Percentiles rank a stretch among this genome's conserved stretches.
phyloP scores from a whole-genome alignment of 768 basidiomycete species.

The Pleurotus cornucopiae region DNA sequence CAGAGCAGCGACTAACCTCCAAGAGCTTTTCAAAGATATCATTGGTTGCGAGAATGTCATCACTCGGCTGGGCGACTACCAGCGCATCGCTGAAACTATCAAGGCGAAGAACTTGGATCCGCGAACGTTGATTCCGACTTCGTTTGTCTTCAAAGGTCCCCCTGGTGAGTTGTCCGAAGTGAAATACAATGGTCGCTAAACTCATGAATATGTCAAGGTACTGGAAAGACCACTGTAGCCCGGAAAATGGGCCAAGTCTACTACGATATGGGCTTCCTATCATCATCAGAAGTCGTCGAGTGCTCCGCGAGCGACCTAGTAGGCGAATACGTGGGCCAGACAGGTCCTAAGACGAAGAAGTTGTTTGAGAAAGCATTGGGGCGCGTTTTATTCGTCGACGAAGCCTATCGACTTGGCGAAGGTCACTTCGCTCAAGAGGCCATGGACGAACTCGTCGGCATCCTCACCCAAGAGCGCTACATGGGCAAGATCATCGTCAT shows the following conservation, averaged over 20 bases:
- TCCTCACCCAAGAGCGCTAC: conserved; percentile 56
- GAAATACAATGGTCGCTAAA: conserved; percentile 7
- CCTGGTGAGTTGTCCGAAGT: conserved; percentile 41
- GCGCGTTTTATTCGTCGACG: conserved; percentile 67
- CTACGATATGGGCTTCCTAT: conserved; percentile 57
- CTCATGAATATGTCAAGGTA: conserved; percentile 38
- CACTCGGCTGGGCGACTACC: conserved; percentile 44
- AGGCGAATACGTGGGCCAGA: conserved; percentile 67
- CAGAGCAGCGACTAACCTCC: conserved; percentile 46
- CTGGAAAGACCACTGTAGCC: conserved; percentile 61
- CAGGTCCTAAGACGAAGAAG: conserved; percentile 60
- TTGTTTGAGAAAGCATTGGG: conserved; percentile 64
- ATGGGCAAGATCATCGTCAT: conserved; percentile 60
- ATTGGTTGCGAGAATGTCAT: conserved; percentile 57
- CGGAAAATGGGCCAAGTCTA: conserved; percentile 61
- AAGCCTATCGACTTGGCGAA: conserved; percentile 60
- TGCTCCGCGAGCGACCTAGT: conserved; percentile 70
- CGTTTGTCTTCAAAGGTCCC: conserved; percentile 71
- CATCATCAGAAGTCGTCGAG: conserved; percentile 48
- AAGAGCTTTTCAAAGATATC: conserved; percentile 57
- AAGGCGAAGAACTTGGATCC: conserved; percentile 38
- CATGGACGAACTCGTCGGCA: conserved; percentile 63
- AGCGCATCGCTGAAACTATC: conserved; percentile 40
- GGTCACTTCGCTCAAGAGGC: conserved; percentile 69
- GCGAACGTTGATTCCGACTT: conserved; percentile 55